Conservation (phyloP, 148 eudicot species). For the Diospyros kaki region DNA sequence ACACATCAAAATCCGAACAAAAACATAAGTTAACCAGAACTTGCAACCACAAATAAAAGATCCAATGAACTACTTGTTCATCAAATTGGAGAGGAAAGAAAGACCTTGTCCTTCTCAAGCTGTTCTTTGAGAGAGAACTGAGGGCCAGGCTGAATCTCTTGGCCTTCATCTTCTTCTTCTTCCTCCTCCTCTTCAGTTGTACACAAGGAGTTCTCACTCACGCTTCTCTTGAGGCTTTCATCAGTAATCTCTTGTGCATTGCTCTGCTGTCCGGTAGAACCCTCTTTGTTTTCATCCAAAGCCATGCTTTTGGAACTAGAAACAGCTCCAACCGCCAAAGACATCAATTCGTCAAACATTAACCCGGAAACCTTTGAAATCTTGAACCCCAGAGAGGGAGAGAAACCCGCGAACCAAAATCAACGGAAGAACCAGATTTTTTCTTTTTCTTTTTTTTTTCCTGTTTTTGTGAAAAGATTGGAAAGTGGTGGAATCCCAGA, state of each 20-base stretch:
- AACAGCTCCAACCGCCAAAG: slow-evolving; percentile 25
- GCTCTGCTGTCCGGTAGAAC: slow-evolving; percentile 19
- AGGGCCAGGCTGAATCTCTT: slow-evolving; percentile 59
- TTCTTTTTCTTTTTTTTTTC: too few species aligned
- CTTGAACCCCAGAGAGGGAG: not conserved
- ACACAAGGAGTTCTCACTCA: slow-evolving; percentile 47
- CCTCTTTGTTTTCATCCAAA: slow-evolving; percentile 42
- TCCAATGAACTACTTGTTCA: not conserved
- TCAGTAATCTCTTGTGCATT: slow-evolving; percentile 23
- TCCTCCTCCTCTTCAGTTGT: slow-evolving; percentile 62
- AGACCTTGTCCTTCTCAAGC: slow-evolving; percentile 79
- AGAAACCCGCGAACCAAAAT: slow-evolving; percentile 6
- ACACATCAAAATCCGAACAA: slow-evolving; percentile 11
- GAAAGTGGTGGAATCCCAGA: slow-evolving; percentile 5
- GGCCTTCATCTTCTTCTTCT: slow-evolving; percentile 45
- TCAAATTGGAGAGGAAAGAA: not conserved
- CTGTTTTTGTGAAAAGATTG: not conserved
- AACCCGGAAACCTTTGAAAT: slow-evolving; percentile 1
- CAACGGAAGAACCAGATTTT: not conserved
- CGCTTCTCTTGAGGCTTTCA: slow-evolving; percentile 22
- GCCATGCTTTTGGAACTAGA: slow-evolving; percentile 40
- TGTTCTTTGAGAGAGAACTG: slow-evolving; percentile 61
- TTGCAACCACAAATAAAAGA: not conserved
- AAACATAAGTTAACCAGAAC: not conserved
- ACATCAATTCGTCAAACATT: slow-evolving; percentile 27